Base-by-base conservation (phyloP, 2,329 filamentous ascomycete genomes). In the Aureobasidium zeae region DNA sequence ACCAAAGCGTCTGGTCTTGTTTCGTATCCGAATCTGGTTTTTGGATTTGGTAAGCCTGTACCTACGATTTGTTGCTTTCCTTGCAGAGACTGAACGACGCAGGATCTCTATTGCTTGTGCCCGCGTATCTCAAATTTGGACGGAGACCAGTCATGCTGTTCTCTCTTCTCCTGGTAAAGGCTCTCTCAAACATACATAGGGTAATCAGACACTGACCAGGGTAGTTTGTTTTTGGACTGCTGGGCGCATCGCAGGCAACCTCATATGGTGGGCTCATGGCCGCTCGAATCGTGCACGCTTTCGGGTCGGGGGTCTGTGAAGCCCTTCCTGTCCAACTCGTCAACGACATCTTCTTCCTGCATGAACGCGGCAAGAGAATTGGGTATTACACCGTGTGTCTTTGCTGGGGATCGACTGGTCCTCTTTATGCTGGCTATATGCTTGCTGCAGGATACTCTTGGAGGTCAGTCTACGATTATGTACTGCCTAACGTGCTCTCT, bases 391-490 rank as follows among this genome's bases (percentile, higher is more conserved):
- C 76, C 15, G 68, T 76, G 17, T 70, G 68, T 37, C 66, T 78
- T 30, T 77, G 73, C 51, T 64, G 76, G 9, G 74, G 73, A 4
- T 62, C 72, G 0, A 72, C 71, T 0, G 73, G 73, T 1, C 73
- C 75, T 0, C 60, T 79, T 1, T 76, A 73, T 36, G 73, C 75
- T 1, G 73, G 74, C 10, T 78, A 77, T 55, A 78, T 79, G 74
- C 68, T 79, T 5, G 66, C 69, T 0, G 73, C 66, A 1, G 71
- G 72, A 8, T 70, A 74, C 52, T 75, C 73, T 5, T 79, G 74
- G 74, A 64, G 71, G 37, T 13, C 31, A 24, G 35, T 15, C 22
- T 2, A 4, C 2, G 12, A 7, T 36, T 25, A 28, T 8, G 2
- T 9, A 8, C 24, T 6, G n/a, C n/a, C 24, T 13, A 12, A 13